Percentiles rank a stretch among this genome's conserved stretches.
Evolutionary conservation across 106 monocot genomes (phyloP).

Genomic region (Apostasia shenzhenica): DNA sequence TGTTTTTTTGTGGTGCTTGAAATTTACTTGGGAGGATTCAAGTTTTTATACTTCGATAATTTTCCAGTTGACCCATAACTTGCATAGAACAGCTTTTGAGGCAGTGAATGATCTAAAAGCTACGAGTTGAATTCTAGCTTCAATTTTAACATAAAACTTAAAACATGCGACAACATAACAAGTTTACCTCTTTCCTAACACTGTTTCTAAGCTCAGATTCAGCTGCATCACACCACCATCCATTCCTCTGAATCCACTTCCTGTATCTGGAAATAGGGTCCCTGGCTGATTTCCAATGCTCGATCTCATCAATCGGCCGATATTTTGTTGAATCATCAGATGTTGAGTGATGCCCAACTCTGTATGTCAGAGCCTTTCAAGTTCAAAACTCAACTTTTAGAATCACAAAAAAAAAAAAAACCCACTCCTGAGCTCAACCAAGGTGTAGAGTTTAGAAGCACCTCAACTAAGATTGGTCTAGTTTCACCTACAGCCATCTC

Average conservation of each 20-base stretch:
- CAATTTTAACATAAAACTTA: too few relatives aligned
- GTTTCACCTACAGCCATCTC: constrained; percentile 78
- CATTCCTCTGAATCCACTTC: constrained; percentile 84
- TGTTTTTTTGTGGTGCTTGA: too few relatives aligned
- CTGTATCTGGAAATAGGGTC: constrained; percentile 82
- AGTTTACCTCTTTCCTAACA: constrained; percentile 72
- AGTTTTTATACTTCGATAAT: too few relatives aligned
- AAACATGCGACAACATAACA: not conserved
- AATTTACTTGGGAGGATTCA: too few relatives aligned
- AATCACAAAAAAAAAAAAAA: not conserved
- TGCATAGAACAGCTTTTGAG: too few relatives aligned
- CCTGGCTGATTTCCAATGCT: constrained; percentile 73
- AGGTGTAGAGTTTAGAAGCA: constrained; percentile 4
- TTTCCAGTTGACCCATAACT: too few relatives aligned
- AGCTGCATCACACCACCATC: constrained; percentile 79
- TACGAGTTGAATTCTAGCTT: too few relatives aligned
- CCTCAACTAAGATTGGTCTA: constrained; percentile 88
- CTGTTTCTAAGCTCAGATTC: constrained; percentile 67
- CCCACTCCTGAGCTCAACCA: not conserved
- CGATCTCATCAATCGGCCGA: constrained; percentile 65
- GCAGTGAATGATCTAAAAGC: too few relatives aligned
- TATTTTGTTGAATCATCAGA: constrained; percentile 98
- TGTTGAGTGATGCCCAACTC: constrained; percentile 93
- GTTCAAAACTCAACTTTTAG: constrained; percentile 1
- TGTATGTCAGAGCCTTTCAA: constrained; percentile 76